These are phyloP conservation scores for Rhodotorula babjevae DNA, from an alignment of 768 basidiomycete species.

Conservation along the genomic window DNA sequence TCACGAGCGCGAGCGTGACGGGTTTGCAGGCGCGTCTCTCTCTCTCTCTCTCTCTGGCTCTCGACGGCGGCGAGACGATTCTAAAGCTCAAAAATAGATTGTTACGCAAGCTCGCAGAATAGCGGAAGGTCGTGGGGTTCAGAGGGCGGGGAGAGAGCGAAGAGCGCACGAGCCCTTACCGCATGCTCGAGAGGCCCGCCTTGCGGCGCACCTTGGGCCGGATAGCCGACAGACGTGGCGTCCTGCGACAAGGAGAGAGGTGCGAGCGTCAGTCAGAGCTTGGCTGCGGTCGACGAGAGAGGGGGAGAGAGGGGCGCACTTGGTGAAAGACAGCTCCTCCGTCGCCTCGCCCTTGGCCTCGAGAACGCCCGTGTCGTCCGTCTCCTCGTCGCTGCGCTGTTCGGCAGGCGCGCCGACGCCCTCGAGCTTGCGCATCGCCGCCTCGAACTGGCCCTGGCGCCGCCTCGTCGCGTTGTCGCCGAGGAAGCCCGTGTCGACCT, in stretches of 20 bases:
- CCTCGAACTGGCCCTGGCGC: constrained; percentile 26
- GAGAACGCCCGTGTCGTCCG: constrained; percentile 30
- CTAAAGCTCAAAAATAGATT: too few relatives aligned
- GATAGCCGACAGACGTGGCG: neutral
- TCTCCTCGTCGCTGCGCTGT: constrained; percentile 32
- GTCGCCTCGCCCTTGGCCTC: constrained; percentile 30
- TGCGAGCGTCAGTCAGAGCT: too few relatives aligned
- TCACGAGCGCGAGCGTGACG: too few relatives aligned
- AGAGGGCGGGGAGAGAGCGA: too few relatives aligned
- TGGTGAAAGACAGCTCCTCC: constrained; percentile 14
- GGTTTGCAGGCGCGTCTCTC: too few relatives aligned
- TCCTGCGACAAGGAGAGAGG: neutral
- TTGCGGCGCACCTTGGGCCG: constrained; percentile 17
- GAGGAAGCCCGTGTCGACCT: constrained; percentile 25
- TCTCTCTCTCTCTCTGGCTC: too few relatives aligned
- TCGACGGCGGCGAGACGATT: too few relatives aligned
- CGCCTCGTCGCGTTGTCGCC: constrained; percentile 7
- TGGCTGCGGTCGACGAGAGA: neutral
- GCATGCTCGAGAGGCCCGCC: constrained; percentile 3
- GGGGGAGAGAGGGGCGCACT: neutral
- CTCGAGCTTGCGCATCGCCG: constrained; percentile 27
- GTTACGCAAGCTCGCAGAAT: too few relatives aligned
- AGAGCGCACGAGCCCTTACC: neutral
- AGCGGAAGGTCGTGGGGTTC: too few relatives aligned
- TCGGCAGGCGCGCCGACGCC: constrained; percentile 19